phyloP scores from a whole-genome alignment of 345 rosid genomes.

The Luvunga scandens region DNA sequence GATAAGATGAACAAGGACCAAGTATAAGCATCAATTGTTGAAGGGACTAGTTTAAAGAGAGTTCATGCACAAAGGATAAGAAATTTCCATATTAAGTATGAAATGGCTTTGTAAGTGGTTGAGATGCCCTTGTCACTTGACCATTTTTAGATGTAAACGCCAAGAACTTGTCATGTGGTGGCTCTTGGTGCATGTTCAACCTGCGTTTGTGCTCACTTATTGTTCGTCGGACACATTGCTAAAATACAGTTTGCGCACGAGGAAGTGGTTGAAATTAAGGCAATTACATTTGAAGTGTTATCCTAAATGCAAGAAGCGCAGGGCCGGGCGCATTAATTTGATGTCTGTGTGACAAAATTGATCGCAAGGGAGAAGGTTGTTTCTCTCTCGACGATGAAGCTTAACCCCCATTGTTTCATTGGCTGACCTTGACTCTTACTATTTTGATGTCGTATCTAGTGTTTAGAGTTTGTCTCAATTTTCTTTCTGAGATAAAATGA shows the following conservation, averaged over 20 bases:
- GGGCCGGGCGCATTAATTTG: neutral
- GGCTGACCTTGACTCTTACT: too few relatives aligned
- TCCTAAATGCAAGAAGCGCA: neutral
- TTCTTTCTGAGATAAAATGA: too few relatives aligned
- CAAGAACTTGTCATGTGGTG: neutral
- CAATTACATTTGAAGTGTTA: neutral
- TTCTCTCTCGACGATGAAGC: too few relatives aligned
- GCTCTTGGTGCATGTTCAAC: neutral
- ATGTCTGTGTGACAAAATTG: too few relatives aligned
- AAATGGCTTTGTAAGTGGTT: neutral
- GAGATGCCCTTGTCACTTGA: conserved; percentile 14
- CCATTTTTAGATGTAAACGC: conserved; percentile 15
- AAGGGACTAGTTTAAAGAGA: neutral
- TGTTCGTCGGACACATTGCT: neutral
- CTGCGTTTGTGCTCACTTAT: neutral
- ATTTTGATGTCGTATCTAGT: too few relatives aligned
- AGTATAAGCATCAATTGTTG: conserved; percentile 19
- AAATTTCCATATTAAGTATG: neutral
- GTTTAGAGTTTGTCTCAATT: accelerated
- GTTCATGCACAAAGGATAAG: conserved; percentile 14
- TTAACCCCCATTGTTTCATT: too few relatives aligned
- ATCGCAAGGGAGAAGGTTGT: too few relatives aligned
- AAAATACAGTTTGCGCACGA: neutral
- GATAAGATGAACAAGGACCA: neutral
- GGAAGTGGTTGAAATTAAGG: neutral